These are phyloP conservation scores for Cenchrus americanus DNA, from an alignment of 176 grass and related monocot species.

Conservation along the genomic window DNA sequence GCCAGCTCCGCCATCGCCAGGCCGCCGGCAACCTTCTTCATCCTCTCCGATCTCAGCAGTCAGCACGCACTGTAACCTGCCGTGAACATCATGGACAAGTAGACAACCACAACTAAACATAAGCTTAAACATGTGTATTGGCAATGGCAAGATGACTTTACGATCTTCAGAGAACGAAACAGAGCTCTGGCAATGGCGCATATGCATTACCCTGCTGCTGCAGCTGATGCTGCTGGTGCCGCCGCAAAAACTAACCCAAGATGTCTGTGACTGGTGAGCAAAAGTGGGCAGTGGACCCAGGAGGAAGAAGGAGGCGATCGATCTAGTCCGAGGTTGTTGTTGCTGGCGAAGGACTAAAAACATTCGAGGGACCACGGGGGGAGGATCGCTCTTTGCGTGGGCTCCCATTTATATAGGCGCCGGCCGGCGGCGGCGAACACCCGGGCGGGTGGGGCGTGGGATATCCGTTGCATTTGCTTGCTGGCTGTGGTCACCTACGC, in stretches of 20 bases:
- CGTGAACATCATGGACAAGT: background rate
- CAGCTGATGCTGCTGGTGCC: too few species aligned
- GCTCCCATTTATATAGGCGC: conserved; percentile 47
- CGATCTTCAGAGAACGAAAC: background rate
- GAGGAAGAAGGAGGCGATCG: background rate
- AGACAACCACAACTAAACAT: background rate
- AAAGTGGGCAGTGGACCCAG: background rate
- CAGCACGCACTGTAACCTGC: background rate
- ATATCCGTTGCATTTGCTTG: conserved; percentile 56
- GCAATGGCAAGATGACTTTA: background rate
- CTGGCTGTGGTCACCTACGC: conserved; percentile 43
- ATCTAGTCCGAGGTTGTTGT: conserved; percentile 2
- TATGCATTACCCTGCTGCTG: background rate
- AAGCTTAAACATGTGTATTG: background rate
- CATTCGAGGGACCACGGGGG: conserved; percentile 5
- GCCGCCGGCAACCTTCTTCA: background rate
- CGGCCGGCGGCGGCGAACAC: background rate
- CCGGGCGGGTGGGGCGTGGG: conserved; percentile 7
- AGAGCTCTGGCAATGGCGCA: background rate
- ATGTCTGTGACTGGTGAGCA: background rate
- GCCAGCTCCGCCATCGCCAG: conserved; percentile 20
- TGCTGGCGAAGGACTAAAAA: background rate
- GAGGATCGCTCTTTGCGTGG: conserved; percentile 41
- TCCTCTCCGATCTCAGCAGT: background rate
- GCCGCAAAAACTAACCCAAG: background rate